These are phyloP conservation scores for Melanomma pulvis-pyrius DNA, from an alignment of 495 filamentous ascomycete genomes.

Conservation along the genomic window DNA sequence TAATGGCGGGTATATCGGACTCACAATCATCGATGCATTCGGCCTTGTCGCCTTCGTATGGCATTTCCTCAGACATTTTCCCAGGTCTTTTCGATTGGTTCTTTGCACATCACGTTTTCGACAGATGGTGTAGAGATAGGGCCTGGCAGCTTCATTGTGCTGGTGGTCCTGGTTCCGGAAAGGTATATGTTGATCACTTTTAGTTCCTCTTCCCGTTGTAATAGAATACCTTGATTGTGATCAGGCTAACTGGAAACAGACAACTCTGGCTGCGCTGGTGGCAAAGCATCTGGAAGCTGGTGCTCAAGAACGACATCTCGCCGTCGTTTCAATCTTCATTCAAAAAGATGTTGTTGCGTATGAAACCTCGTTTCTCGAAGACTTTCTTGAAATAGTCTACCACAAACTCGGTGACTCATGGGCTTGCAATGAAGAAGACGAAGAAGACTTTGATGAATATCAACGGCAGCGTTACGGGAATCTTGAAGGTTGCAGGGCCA, in stretches of 20 bases:
- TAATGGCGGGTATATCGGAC: no score
- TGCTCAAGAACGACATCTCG: neutral
- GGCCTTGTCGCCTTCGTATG: neutral
- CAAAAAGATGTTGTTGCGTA: slow-evolving; percentile 1
- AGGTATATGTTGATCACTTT: slow-evolving; percentile 1
- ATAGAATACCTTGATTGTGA: neutral
- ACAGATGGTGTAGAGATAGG: slow-evolving; percentile 1
- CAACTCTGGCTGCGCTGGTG: neutral
- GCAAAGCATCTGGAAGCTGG: neutral
- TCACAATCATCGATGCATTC: slow-evolving; percentile 2
- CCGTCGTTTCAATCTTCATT: slow-evolving; percentile 1
- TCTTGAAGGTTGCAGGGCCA: neutral
- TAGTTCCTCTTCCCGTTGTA: no score
- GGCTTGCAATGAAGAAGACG: neutral
- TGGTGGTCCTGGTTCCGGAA: slow-evolving; percentile 23
- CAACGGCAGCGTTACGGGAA: neutral
- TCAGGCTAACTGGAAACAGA: neutral
- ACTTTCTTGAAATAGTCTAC: slow-evolving; percentile 1
- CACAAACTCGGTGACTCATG: neutral
- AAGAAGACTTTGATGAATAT: slow-evolving; percentile 1
- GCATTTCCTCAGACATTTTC: slow-evolving; percentile 17
- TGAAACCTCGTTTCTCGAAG: slow-evolving; percentile 1
- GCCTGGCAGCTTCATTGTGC: slow-evolving; percentile 25
- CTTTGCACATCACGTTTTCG: slow-evolving; percentile 3
- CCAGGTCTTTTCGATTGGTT: slow-evolving; percentile 15